phyloP scores from a whole-genome alignment of 495 filamentous ascomycete genomes.

The Talaromyces ruber region DNA sequence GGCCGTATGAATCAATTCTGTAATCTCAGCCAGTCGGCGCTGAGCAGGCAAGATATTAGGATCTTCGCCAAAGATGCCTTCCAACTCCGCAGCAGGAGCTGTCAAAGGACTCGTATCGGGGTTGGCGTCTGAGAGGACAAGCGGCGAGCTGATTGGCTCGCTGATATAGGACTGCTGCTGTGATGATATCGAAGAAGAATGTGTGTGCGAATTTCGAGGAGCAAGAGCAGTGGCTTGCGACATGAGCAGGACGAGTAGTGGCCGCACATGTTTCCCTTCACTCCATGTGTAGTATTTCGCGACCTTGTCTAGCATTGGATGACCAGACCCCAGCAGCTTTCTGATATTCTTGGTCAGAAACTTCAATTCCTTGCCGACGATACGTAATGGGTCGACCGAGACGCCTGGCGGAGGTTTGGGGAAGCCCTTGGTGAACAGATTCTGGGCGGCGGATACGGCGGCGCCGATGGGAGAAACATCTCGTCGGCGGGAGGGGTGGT shows the following conservation, averaged over 20 bases:
- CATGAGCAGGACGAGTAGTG: slow-evolving; percentile 91
- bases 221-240: slow-evolving; percentile 78
- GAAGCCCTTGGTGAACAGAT: slow-evolving; percentile 64
- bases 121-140: slow-evolving; percentile 75
- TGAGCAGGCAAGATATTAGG: slow-evolving; percentile 87
- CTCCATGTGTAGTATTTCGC: slow-evolving; percentile 98
- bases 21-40: slow-evolving; percentile 87
- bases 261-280: slow-evolving; percentile 94
- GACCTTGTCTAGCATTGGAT: slow-evolving; percentile 86
- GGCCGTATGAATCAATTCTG: slow-evolving; percentile 92
- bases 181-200: slow-evolving; percentile 10
- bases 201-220: slow-evolving; percentile 46
- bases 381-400: slow-evolving; percentile 65
- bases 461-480: slow-evolving; percentile 50
- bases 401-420: slow-evolving; percentile 49
- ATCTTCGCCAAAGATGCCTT: slow-evolving; percentile 42
- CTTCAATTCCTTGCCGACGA: slow-evolving; percentile 92
- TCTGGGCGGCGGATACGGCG: slow-evolving; percentile 70
- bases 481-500: slow-evolving; percentile 32
- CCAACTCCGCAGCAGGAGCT: slow-evolving; percentile 38
- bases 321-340: slow-evolving; percentile 80
- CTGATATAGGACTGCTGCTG: slow-evolving; percentile 43
- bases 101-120: slow-evolving; percentile 52
- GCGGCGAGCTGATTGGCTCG: slow-evolving; percentile 63
- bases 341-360: slow-evolving; percentile 84